Percentiles rank a stretch among this genome's conserved stretches.
Evolutionary conservation across 331 rosid species (phyloP).

Genomic region (Malus hybrid): DNA sequence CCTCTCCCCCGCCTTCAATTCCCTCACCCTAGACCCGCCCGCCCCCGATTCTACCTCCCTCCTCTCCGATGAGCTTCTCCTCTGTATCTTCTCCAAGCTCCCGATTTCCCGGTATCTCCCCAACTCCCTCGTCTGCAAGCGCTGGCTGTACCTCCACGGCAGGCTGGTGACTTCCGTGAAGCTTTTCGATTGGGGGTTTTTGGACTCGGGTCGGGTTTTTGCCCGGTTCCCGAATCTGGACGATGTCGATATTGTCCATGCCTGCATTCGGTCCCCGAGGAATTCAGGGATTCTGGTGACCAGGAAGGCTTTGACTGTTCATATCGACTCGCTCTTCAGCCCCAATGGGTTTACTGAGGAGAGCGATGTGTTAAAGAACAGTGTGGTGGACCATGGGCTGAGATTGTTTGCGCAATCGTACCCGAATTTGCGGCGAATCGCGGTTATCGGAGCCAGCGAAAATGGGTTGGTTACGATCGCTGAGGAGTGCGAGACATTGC

Average conservation of each 20-base stretch:
- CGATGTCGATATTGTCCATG: conserved; percentile 23
- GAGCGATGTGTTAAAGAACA: conserved; percentile 10
- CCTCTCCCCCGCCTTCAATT: neutral
- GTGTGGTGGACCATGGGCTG: conserved; percentile 29
- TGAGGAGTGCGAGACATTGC: conserved; percentile 26
- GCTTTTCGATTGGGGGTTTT: conserved; percentile 32
- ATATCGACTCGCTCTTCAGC: conserved; percentile 21
- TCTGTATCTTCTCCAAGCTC: conserved; percentile 22
- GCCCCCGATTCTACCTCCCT: conserved; percentile 14
- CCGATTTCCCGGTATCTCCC: conserved; percentile 13
- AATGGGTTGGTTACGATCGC: conserved; percentile 24
- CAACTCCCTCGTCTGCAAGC: conserved; percentile 38
- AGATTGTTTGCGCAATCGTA: conserved; percentile 10
- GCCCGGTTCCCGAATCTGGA: conserved; percentile 30
- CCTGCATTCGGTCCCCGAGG: conserved; percentile 28
- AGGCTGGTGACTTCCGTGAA: conserved; percentile 26
- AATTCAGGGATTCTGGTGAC: conserved; percentile 33
- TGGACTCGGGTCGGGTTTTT: conserved; percentile 28
- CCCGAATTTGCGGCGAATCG: conserved; percentile 20
- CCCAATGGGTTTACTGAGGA: conserved; percentile 16
- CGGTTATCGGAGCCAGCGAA: conserved; percentile 28
- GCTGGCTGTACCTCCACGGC: conserved; percentile 40
- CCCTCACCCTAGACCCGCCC: neutral
- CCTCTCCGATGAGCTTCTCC: conserved; percentile 28
- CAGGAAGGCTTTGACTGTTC: conserved; percentile 15